Conservation (phyloP, 306 rosid species). For the Cicer pinnatifidum region DNA sequence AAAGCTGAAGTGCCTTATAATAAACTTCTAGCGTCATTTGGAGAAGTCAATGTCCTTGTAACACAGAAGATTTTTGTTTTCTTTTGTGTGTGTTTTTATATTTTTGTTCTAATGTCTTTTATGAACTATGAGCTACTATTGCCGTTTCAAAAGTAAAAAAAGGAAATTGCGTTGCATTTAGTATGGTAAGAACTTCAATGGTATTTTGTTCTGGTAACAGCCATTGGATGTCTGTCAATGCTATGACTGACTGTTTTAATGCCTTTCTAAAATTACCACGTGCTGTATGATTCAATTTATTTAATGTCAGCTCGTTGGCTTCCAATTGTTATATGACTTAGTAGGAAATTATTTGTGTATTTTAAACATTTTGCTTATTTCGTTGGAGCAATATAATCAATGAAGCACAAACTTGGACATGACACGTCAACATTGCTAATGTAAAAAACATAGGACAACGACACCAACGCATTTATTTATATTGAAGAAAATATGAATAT, state of each 20-base stretch:
- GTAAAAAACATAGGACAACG: background rate
- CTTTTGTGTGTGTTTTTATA: conserved; percentile 13
- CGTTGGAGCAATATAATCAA: background rate
- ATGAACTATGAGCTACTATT: background rate
- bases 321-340: conserved; percentile 4
- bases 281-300: conserved; percentile 8
- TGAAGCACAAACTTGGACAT: background rate
- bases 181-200: conserved; percentile 8
- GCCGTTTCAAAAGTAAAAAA: conserved; percentile 2
- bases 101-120: conserved; percentile 4
- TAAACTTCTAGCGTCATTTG: background rate
- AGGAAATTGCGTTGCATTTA: background rate
- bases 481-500: background rate
- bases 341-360: background rate
- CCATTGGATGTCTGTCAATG: conserved; percentile 26
- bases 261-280: background rate
- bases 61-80: conserved; percentile 9
- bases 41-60: conserved; percentile 4
- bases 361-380: conserved; percentile 15
- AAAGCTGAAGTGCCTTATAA: conserved; percentile 16
- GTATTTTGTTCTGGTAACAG: background rate
- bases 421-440: background rate
- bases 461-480: background rate
- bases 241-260: background rate
- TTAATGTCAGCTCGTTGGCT: background rate